Evolutionary conservation across 169 alveolate genomes (phyloP), one percentile per base, ranked within the genome.

Genomic region (Eimeria tenella): DNA sequence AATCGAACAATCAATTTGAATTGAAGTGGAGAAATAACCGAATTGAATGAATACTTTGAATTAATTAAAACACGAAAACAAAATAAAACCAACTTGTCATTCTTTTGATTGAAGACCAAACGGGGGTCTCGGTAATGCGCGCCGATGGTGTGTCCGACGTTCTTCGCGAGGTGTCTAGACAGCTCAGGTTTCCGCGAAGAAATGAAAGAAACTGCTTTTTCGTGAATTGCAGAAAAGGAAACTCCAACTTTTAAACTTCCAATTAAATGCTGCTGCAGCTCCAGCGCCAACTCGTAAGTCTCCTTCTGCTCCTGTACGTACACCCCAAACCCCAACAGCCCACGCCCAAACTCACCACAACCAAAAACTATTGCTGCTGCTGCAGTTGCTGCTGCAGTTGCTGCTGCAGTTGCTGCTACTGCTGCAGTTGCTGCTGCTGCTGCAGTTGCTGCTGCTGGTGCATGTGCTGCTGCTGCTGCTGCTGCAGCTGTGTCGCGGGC

Each of bases 91-190:
- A n/a, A 92, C 95, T 63, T 92, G 49, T 71, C 8, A 73, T 75
- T 75, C 79, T 92, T 93, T 19, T 93, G 82, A 82, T 96, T 96
- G 25, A 95, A 93, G 21, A 95, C 93, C 56, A 84, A 79, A 11
- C 94, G 75, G 70, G 95, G 87, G 58, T 97, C 98, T 60, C 97
- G 95, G 96, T 97, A 98, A 88, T 98, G 98, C 53, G 97, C 75
- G n/a, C 99, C 99, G 31, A 98, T 96, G 10, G 97, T 93, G 82
- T 97, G 98, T 3, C 99, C 99, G 31, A 97, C 65, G 52, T 95
- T 95, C 93, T 96, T 97, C 17, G 96, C 97, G 90, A 98, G 84
- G 86, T 97, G 96, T 31, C 93, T 91, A 10, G 83, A 68, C 49
- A 95, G 88, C 50, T 55, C 96, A n/a, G 95, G 89, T 21, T 90